Base-by-base conservation (phyloP, 306 rosid species). In the Rosa persica region DNA sequence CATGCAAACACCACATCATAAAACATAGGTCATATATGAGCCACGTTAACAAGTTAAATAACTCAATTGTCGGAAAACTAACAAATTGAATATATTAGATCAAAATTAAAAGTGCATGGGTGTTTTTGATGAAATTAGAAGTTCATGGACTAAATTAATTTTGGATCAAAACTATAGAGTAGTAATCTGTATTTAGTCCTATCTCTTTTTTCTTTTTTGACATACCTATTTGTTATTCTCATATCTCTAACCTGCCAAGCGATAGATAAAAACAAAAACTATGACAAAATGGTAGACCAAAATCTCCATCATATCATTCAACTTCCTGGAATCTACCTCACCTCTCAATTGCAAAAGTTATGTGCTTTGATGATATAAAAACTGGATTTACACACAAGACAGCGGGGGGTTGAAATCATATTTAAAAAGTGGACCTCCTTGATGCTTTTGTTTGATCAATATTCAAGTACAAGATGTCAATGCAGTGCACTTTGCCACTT, bases 401-500 rank as follows among this genome's bases (percentile, higher is more conserved):
- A 61, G 67, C 16, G 27, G 19, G 27, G 19, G 67, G 39, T 10
- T 34, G 22, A 64, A 34, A 36, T 25, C 34, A 34, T 34, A n/a
- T 54, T 19, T 23, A 20, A 6, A 5, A 5, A 61, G 68, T 30
- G 20, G 68, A 62, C 65, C 65, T 58, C 65, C 9, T 23, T 58
- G 34, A 3, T n/a, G 68, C 40, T 30, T 30, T 34, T 13, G 68
- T 62, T 27, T 23, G 16, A 62, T 27, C 40, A 62, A 62, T 39
- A 51, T 55, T 55, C 77, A 74, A 30, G 44, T 17, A 65, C n/a
- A n/a, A 77, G 25, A 23, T 40, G 49, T 77, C 51, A 69, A 67
- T 13, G 67, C 80, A 66, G 27, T 30, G 61, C 70, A 34, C 36
- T 30, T 30, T 47, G 38, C 15, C 36, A 15, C 44, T 42, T 68